Conservation (phyloP, 371 early-diverging fungal species). For the Haplosporangium sp. region DNA sequence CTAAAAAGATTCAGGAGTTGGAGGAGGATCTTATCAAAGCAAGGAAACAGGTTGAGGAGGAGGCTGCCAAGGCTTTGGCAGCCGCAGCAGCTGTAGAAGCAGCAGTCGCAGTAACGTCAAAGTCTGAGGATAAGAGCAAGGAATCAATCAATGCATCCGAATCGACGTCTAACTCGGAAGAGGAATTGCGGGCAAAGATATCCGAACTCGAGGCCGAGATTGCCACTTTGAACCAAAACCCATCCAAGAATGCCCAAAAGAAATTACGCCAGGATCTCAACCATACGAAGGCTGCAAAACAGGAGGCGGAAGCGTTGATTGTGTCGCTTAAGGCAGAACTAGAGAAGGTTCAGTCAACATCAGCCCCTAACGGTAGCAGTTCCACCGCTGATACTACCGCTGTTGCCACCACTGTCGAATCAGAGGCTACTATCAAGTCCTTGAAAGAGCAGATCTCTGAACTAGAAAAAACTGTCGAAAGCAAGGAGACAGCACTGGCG, state of each 20-base stretch:
- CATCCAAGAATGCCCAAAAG: constrained; percentile 53
- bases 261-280: constrained; percentile 52
- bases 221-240: constrained; percentile 20
- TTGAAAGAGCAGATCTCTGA: constrained; percentile 19
- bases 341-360: constrained; percentile 33
- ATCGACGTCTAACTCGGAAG: constrained; percentile 4
- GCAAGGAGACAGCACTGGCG: constrained; percentile 42
- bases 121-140: constrained; percentile 1
- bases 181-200: constrained; percentile 32
- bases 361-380: neutral
- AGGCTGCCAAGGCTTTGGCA: constrained; percentile 8
- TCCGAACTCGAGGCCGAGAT: constrained; percentile 41
- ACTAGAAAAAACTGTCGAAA: constrained; percentile 37
- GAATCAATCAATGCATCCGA: neutral
- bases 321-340: constrained; percentile 30
- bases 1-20: constrained; percentile 1
- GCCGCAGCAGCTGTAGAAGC: neutral
- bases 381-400: neutral
- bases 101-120: neutral
- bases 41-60: constrained; percentile 26
- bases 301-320: constrained; percentile 42
- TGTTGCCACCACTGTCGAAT: constrained; percentile 5
- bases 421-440: constrained; percentile 5
- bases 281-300: constrained; percentile 47
- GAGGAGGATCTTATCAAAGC: constrained; percentile 29